Percentiles rank a stretch among this genome's conserved stretches.
Conservation (phyloP, 2,329 filamentous ascomycete genomes). For the Teratosphaeria gauchensis region DNA sequence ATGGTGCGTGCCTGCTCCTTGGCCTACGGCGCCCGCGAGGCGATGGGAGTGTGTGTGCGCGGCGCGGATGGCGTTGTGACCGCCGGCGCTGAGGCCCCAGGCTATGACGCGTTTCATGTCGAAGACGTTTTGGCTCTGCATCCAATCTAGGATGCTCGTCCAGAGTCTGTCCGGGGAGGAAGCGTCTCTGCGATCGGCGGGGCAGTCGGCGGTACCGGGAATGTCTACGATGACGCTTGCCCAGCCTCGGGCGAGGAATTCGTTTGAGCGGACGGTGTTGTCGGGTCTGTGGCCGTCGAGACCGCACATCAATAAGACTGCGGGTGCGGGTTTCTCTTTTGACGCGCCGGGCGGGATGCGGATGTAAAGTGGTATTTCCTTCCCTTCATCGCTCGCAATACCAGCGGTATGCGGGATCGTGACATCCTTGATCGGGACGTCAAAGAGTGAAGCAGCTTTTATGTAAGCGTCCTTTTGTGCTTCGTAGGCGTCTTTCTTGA, state of each 20-base stretch:
- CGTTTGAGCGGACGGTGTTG: conserved; percentile 50
- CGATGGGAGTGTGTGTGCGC: conserved; percentile 54
- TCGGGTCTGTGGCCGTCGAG: conserved; percentile 56
- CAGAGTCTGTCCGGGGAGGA: conserved; percentile 51
- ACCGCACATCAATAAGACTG: conserved; percentile 50
- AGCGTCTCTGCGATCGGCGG: conserved; percentile 53
- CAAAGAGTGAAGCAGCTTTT: conserved; percentile 25
- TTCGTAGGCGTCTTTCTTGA: conserved; percentile 26
- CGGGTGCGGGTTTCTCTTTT: conserved; percentile 30
- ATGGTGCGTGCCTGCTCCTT: conserved; percentile 54
- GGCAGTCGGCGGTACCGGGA: conserved; percentile 58
- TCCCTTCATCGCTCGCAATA: conserved; percentile 24
- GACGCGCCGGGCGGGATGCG: conserved; percentile 26
- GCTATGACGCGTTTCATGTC: conserved; percentile 49
- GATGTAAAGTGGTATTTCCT: conserved; percentile 31
- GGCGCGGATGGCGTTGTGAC: conserved; percentile 56
- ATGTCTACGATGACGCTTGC: conserved; percentile 54
- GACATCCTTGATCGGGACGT: conserved; percentile 29
- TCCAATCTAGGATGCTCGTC: conserved; percentile 53
- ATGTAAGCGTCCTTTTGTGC: conserved; percentile 29
- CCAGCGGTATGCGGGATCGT: conserved; percentile 31
- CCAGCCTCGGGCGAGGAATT: conserved; percentile 56
- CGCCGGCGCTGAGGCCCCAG: conserved; percentile 58
- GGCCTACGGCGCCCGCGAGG: conserved; percentile 49
- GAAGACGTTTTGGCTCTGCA: conserved; percentile 42